These are phyloP conservation scores for Trypanosoma theileri DNA, from an alignment of 208 protist genomes.

Conservation along the genomic window DNA sequence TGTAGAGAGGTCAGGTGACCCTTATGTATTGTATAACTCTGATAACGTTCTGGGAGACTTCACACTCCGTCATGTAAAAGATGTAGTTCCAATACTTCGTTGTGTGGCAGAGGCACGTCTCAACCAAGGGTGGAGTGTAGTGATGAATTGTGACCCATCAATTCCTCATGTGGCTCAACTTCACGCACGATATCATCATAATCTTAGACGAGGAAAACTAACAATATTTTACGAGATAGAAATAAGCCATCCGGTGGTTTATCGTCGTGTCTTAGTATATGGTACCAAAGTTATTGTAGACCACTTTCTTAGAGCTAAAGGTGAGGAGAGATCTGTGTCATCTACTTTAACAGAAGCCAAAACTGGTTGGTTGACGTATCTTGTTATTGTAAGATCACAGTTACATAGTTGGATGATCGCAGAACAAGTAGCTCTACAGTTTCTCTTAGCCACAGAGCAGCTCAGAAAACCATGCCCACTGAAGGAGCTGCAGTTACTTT, in stretches of 20 bases:
- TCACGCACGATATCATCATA: conserved; percentile 57
- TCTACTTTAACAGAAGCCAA: conserved; percentile 23
- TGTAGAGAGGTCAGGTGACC: conserved; percentile 23
- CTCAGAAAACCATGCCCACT: conserved; percentile 15
- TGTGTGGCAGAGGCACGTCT: conserved; percentile 65
- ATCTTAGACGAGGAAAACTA: conserved; percentile 67
- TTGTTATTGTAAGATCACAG: conserved; percentile 60
- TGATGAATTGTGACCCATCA: conserved; percentile 65
- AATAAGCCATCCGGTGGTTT: conserved; percentile 60
- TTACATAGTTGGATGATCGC: conserved; percentile 62
- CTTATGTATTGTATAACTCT: conserved; percentile 47
- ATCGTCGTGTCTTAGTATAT: conserved; percentile 65
- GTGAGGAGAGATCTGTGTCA: conserved; percentile 19
- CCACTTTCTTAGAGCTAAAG: conserved; percentile 46
- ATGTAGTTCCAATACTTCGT: conserved; percentile 33
- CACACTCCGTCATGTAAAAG: conserved; percentile 1
- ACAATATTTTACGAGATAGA: conserved; percentile 78
- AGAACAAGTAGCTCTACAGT: conserved; percentile 60
- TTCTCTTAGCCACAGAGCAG: conserved; percentile 26
- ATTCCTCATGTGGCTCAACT: conserved; percentile 43
- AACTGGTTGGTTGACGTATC: conserved; percentile 51
- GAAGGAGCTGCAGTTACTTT: conserved; percentile 40
- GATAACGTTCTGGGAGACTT: conserved; percentile 36
- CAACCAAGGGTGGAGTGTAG: conserved; percentile 83
- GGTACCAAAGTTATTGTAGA: conserved; percentile 73